These are phyloP conservation scores for Verticillium nonalfalfae DNA, from an alignment of 2,329 filamentous ascomycete genomes.

Conservation along the genomic window DNA sequence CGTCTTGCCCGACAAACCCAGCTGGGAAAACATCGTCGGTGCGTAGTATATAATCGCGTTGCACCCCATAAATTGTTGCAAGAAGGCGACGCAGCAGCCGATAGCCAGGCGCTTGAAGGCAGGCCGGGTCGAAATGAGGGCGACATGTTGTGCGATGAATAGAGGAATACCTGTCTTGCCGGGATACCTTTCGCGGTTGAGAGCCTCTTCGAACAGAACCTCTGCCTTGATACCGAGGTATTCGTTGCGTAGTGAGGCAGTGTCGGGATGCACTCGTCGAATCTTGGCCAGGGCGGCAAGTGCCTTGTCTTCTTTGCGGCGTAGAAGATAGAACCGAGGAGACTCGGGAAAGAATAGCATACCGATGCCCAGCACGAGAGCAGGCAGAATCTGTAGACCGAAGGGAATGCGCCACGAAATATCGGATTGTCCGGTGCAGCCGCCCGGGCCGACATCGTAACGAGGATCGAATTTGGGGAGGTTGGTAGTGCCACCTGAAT, in stretches of 20 bases:
- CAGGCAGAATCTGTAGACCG: constrained; percentile 46
- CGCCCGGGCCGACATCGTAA: constrained; percentile 29
- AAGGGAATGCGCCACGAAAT: constrained; percentile 41
- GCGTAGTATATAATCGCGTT: constrained; percentile 44
- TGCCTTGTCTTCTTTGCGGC: constrained; percentile 21
- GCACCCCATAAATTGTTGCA: constrained; percentile 48
- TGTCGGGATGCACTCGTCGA: constrained; percentile 23
- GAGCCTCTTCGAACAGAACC: constrained; percentile 25
- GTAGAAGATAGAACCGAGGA: constrained; percentile 26
- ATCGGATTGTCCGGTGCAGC: constrained; percentile 36
- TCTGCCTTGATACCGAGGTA: constrained; percentile 29
- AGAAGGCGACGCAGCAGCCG: constrained; percentile 52
- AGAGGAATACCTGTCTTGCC: constrained; percentile 21
- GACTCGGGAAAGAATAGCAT: constrained; percentile 44
- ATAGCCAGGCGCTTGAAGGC: constrained; percentile 40
- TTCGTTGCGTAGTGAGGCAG: constrained; percentile 21
- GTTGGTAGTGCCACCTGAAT: constrained; percentile 32
- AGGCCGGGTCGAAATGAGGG: constrained; percentile 19
- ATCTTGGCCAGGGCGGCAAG: constrained; percentile 21
- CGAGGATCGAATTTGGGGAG: constrained; percentile 34
- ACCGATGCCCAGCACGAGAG: constrained; percentile 45
- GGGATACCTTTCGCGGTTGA: constrained; percentile 19
- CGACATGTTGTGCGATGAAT: constrained; percentile 22
- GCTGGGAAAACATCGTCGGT: constrained; percentile 34
- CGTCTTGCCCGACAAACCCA: constrained; percentile 35